These are phyloP conservation scores for Vaccinium myrtillus DNA, from an alignment of 148 eudicot genomes.

Conservation along the genomic window DNA sequence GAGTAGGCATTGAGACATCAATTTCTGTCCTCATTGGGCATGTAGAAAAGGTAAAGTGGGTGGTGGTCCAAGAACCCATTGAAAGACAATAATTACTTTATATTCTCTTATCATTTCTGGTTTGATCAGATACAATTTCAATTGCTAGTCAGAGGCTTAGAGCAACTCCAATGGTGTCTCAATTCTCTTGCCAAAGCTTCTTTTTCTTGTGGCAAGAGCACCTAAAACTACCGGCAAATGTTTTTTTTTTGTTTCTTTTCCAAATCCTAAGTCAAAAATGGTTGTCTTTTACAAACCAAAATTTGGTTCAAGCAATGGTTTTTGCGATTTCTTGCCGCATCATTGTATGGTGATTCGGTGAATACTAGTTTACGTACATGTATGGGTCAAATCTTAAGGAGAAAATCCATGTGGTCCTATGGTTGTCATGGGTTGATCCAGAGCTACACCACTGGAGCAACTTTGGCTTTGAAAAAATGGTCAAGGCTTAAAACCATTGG, in stretches of 20 bases:
- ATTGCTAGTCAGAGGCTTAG: not conserved
- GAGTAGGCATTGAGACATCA: slow-evolving; percentile 49
- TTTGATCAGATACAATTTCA: not conserved
- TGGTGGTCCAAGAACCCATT: slow-evolving; percentile 14
- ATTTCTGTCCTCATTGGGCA: slow-evolving; percentile 38
- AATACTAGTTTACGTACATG: too few relatives aligned
- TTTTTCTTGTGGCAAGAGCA: not conserved
- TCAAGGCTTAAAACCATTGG: too few relatives aligned
- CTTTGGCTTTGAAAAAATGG: too few relatives aligned
- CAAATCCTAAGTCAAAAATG: not conserved
- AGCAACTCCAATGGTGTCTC: not conserved
- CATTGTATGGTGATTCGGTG: too few relatives aligned
- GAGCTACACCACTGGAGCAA: not conserved
- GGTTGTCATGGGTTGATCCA: not conserved
- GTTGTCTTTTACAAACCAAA: not conserved
- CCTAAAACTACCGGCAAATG: not conserved
- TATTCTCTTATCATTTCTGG: slow-evolving; percentile 6
- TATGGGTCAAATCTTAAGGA: not conserved
- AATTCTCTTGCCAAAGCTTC: too few relatives aligned
- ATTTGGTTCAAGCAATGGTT: not conserved
- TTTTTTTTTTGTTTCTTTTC: not conserved
- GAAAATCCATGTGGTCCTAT: not conserved
- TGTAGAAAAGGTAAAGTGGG: slow-evolving; percentile 57
- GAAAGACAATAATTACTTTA: not conserved
- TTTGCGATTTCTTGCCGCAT: not conserved